A percentile compares a stretch with the other conserved stretches of the same genome.
phyloP scores from a whole-genome alignment of 2,329 filamentous ascomycete species.

The Sclerotinia sclerotiorum region DNA sequence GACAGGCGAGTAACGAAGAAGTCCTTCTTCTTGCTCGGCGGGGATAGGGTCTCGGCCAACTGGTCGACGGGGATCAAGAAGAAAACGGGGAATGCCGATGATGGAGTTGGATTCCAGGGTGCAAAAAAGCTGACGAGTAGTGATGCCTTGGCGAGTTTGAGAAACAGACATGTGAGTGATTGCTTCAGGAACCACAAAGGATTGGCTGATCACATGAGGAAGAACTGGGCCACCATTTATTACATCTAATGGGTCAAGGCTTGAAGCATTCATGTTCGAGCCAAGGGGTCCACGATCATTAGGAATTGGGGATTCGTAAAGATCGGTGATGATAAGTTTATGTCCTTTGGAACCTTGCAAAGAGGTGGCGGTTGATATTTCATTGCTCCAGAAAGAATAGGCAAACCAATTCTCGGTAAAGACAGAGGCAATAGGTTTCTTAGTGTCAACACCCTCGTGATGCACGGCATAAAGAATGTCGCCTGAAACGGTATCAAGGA shows the following conservation, averaged over 20 bases:
- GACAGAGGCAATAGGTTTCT: conserved; percentile 71
- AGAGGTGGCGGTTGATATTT: conserved; percentile 56
- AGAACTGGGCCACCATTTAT: conserved; percentile 54
- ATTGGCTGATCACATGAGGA: conserved; percentile 76
- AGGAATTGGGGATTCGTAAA: conserved; percentile 80
- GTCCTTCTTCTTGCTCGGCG: conserved; percentile 78
- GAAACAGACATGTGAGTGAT: conserved; percentile 80
- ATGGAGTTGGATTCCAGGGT: conserved; percentile 74
- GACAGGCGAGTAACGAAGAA: conserved; percentile 71
- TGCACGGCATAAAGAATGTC: conserved; percentile 70
- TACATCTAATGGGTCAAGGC: conserved; percentile 63
- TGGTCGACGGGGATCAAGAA: conserved; percentile 84
- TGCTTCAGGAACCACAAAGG: conserved; percentile 77
- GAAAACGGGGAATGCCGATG: conserved; percentile 71
- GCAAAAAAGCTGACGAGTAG: conserved; percentile 76
- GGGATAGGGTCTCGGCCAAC: conserved; percentile 80
- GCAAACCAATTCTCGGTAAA: conserved; percentile 95
- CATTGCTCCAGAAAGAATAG: conserved; percentile 72
- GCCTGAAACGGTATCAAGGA: conserved; percentile 85
- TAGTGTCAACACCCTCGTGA: conserved; percentile 71
- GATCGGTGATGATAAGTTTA: conserved; percentile 80
- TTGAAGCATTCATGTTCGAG: conserved; percentile 70
- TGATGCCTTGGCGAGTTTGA: conserved; percentile 89
- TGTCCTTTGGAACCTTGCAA: conserved; percentile 72
- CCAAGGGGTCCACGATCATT: conserved; percentile 84